Percentiles rank a stretch among this genome's conserved stretches.
phyloP scores from a whole-genome alignment of 495 filamentous ascomycete genomes.

The Neurospora sp. region DNA sequence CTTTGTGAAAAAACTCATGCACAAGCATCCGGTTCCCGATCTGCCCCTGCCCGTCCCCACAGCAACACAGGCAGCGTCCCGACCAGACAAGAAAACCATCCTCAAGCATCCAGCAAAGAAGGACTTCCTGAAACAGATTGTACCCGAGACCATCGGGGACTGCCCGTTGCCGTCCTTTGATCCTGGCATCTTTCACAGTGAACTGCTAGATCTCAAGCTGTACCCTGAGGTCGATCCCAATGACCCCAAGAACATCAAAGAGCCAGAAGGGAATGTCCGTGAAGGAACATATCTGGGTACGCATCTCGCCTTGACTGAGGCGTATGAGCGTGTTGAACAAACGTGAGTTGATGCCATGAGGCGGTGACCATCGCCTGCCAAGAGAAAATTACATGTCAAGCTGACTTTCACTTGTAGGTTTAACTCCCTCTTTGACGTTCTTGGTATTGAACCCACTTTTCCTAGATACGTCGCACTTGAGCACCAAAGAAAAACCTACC shows the following conservation, averaged over 20 bases:
- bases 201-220: slow-evolving; percentile 20
- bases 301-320: slow-evolving; percentile 29
- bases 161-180: slow-evolving; percentile 21
- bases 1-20: slow-evolving; percentile 6
- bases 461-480: slow-evolving; percentile 20
- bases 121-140: slow-evolving; percentile 15
- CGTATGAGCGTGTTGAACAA: slow-evolving; percentile 29
- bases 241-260: slow-evolving; percentile 7
- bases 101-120: slow-evolving; percentile 19
- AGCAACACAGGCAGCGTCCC: slow-evolving; percentile 1
- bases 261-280: slow-evolving; percentile 17
- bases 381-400: too few species aligned
- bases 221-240: slow-evolving; percentile 16
- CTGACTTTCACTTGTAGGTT: slow-evolving; percentile 15
- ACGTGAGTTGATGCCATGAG: slow-evolving; percentile 16
- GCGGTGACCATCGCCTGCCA: not conserved
- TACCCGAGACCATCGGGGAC: slow-evolving; percentile 13
- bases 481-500: slow-evolving; percentile 23
- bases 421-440: slow-evolving; percentile 26
- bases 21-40: slow-evolving; percentile 7
- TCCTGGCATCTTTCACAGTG: slow-evolving; percentile 23
- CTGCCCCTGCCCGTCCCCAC: slow-evolving; percentile 11
- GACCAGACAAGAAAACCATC: slow-evolving; percentile 14
- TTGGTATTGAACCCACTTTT: slow-evolving; percentile 24
- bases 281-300: slow-evolving; percentile 28